Conservation (phyloP, 495 filamentous ascomycete genomes). For the Talaromyces adpressus region DNA sequence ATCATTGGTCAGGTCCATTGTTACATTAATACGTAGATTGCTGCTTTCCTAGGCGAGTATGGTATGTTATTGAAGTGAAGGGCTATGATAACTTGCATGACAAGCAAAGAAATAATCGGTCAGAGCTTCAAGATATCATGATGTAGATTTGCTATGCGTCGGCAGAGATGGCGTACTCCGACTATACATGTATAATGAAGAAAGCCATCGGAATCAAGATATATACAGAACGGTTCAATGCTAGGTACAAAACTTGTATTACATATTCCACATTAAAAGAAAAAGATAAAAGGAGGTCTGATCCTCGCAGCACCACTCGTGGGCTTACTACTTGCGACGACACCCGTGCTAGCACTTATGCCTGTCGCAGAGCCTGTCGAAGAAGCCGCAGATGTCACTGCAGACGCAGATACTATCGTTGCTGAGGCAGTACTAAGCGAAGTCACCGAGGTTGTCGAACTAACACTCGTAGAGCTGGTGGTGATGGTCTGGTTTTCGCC, state of each 20-base stretch:
- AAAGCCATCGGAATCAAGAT: not conserved
- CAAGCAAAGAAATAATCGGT: not conserved
- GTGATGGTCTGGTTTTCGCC: conserved; percentile 10
- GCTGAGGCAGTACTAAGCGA: conserved; percentile 6
- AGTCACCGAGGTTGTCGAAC: conserved; percentile 12
- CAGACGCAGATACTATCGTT: conserved; percentile 2
- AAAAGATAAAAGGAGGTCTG: conserved; percentile 7
- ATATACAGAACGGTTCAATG: not conserved
- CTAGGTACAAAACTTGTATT: not conserved
- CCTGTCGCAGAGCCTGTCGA: conserved; percentile 6
- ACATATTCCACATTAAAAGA: conserved; percentile 5
- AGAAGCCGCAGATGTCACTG: conserved; percentile 8
- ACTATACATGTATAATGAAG: not conserved
- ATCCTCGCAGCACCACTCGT: conserved; percentile 18
- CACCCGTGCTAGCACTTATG: not conserved
- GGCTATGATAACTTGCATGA: too few relatives aligned
- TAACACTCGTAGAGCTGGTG: conserved; percentile 14
- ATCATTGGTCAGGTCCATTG: not conserved
- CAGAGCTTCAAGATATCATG: not conserved
- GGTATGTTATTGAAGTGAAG: too few relatives aligned
- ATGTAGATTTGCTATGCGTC: not conserved
- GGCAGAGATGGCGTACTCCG: not conserved
- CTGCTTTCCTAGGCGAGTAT: not conserved
- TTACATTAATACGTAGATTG: not conserved
- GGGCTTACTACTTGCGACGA: conserved; percentile 7